phyloP scores from a whole-genome alignment of 2,329 filamentous ascomycete genomes.

The Colletotrichum cereale region DNA sequence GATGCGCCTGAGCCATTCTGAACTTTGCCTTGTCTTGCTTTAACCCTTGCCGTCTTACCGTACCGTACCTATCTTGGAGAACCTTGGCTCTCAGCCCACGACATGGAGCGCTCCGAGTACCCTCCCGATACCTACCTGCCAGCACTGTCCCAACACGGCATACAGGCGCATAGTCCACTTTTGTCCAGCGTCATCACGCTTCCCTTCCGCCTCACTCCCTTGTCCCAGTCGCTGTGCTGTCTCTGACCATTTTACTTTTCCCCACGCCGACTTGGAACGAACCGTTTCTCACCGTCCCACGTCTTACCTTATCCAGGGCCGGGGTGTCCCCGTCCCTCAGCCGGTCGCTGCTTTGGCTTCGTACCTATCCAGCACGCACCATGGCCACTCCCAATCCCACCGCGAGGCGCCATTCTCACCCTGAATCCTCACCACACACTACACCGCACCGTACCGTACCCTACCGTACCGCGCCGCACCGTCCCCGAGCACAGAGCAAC shows the following conservation, averaged over 20 bases:
- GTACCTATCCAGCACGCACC: conserved; percentile 15
- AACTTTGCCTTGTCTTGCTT: conserved; percentile 20
- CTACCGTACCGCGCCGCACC: background rate
- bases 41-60: conserved; percentile 15
- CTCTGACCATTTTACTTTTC: conserved; percentile 37
- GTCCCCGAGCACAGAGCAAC: conserved; percentile 21
- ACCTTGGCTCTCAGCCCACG: background rate
- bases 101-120: background rate
- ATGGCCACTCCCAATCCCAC: conserved; percentile 13
- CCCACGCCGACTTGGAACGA: conserved; percentile 37
- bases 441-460: background rate
- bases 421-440: conserved; percentile 1
- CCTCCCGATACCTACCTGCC: background rate
- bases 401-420: conserved; percentile 10
- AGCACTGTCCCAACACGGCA: background rate
- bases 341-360: conserved; percentile 16
- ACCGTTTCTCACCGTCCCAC: conserved; percentile 40
- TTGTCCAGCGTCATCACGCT: conserved; percentile 23
- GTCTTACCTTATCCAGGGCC: conserved; percentile 35
- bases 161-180: conserved; percentile 12
- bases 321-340: conserved; percentile 19
- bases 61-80: background rate
- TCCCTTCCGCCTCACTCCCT: conserved; percentile 18
- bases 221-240: conserved; percentile 22
- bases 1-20: conserved; percentile 30